Evolutionary conservation across 2,329 filamentous ascomycete species (phyloP).

Genomic region (Alternaria sp.): DNA sequence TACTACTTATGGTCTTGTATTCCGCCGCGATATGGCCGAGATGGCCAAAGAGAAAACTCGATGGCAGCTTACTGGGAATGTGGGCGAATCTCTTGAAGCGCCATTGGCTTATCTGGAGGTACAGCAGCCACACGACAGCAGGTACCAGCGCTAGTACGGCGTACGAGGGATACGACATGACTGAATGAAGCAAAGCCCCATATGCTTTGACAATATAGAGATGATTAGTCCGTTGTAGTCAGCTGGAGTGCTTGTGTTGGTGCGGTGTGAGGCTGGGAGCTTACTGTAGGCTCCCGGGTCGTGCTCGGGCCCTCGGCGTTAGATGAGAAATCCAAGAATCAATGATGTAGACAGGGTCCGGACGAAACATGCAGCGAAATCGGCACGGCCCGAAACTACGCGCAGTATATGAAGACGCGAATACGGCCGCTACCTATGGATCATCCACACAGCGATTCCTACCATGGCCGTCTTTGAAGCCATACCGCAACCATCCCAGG

Average conservation of each 20-base stretch:
- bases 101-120: slow-evolving; percentile 30
- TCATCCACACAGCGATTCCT: background rate
- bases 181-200: background rate
- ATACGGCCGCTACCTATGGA: background rate
- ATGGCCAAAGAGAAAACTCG: slow-evolving; percentile 36
- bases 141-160: slow-evolving; percentile 27
- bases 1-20: slow-evolving; percentile 29
- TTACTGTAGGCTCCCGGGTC: background rate
- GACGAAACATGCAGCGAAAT: background rate
- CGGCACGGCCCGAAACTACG: background rate
- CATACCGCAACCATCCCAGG: slow-evolving; percentile 30
- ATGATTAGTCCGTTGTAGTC: background rate
- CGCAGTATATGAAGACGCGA: background rate
- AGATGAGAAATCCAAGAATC: background rate
- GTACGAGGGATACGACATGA: slow-evolving; percentile 27
- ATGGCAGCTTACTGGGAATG: slow-evolving; percentile 27
- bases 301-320: background rate
- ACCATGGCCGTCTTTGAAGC: slow-evolving; percentile 18
- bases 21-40: slow-evolving; percentile 33
- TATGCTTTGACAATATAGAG: background rate
- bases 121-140: slow-evolving; percentile 25
- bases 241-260: background rate
- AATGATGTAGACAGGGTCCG: background rate
- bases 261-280: background rate
- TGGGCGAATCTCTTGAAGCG: slow-evolving; percentile 35